phyloP scores from a whole-genome alignment of 2,329 filamentous ascomycete genomes.

The Pseudocercospora fuligena region DNA sequence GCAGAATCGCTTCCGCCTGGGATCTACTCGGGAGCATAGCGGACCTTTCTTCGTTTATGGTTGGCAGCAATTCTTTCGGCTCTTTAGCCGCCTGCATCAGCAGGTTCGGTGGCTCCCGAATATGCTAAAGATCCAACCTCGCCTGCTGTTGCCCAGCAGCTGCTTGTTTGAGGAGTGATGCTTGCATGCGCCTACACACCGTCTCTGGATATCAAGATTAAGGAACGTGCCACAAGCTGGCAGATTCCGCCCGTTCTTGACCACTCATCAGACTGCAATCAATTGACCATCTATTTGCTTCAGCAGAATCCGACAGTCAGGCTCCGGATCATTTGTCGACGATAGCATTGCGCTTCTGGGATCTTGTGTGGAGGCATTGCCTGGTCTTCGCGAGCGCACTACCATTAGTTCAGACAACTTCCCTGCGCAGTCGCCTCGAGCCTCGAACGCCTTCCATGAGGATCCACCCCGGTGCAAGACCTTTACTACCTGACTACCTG shows the following conservation, averaged over 20 bases:
- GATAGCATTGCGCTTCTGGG: conserved; percentile 25
- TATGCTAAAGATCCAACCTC: conserved; percentile 26
- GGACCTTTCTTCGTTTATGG: conserved; percentile 33
- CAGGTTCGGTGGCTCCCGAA: conserved; percentile 28
- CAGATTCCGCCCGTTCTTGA: conserved; percentile 26
- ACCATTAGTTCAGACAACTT: conserved; percentile 24
- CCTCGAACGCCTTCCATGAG: conserved; percentile 26
- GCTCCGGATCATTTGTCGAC: conserved; percentile 23
- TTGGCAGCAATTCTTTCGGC: conserved; percentile 26
- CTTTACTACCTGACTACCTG: conserved; percentile 17
- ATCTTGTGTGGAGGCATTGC: conserved; percentile 25
- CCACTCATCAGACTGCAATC: conserved; percentile 33
- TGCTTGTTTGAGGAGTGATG: conserved; percentile 28
- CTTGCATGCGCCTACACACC: conserved; percentile 32
- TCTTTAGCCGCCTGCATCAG: conserved; percentile 21
- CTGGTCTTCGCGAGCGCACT: conserved; percentile 24
- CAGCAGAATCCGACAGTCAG: conserved; percentile 29
- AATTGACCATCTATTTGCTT: conserved; percentile 33
- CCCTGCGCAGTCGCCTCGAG: conserved; percentile 27
- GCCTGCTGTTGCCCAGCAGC: conserved; percentile 32
- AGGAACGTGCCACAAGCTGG: conserved; percentile 34
- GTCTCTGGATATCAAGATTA: conserved; percentile 35
- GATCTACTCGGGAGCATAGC: conserved; percentile 33
- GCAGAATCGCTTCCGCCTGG: conserved; percentile 34
- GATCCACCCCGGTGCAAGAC: conserved; percentile 24